A percentile compares a stretch with the other conserved stretches of the same genome.
Evolutionary conservation across 768 basidiomycete genomes (phyloP).

Genomic region (Mycena galericulata): DNA sequence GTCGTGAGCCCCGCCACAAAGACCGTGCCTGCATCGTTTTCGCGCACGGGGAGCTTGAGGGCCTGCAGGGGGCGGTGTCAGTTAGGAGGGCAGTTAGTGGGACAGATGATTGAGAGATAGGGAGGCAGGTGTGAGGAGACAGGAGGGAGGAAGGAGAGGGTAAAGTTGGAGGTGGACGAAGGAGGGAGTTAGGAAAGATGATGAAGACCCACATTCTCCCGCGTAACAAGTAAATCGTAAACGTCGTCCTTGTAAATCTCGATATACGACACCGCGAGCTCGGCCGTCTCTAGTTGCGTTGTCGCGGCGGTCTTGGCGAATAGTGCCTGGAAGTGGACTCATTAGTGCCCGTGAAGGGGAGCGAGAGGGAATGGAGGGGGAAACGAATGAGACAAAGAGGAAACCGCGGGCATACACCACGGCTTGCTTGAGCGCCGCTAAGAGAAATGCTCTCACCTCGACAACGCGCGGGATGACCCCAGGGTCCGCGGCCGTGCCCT

Average conservation of each 20-base stretch:
- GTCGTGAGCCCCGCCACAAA: conserved; percentile 67
- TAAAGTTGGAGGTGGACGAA: not conserved
- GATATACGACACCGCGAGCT: conserved; percentile 77
- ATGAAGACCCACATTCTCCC: conserved; percentile 67
- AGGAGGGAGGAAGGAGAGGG: not conserved
- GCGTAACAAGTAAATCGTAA: conserved; percentile 83
- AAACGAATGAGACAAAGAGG: too few species aligned
- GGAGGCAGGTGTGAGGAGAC: too few species aligned
- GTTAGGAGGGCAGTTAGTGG: too few species aligned
- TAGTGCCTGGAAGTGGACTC: conserved; percentile 57
- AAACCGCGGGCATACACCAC: too few species aligned
- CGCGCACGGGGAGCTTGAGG: conserved; percentile 65
- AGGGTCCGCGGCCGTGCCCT: conserved; percentile 78
- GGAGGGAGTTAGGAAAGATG: not conserved
- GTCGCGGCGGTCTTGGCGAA: conserved; percentile 58
- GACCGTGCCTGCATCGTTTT: conserved; percentile 64
- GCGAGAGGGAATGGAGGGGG: not conserved
- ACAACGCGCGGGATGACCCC: conserved; percentile 89
- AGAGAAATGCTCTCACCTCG: conserved; percentile 55
- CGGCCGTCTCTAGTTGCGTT: not conserved
- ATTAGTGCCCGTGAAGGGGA: not conserved
- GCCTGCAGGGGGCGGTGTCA: too few species aligned
- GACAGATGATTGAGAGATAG: too few species aligned
- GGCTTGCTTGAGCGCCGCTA: too few species aligned
- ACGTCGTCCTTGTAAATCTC: conserved; percentile 95